Base-by-base conservation (phyloP, 2,329 filamentous ascomycete genomes). In the Aphanocladium album region DNA sequence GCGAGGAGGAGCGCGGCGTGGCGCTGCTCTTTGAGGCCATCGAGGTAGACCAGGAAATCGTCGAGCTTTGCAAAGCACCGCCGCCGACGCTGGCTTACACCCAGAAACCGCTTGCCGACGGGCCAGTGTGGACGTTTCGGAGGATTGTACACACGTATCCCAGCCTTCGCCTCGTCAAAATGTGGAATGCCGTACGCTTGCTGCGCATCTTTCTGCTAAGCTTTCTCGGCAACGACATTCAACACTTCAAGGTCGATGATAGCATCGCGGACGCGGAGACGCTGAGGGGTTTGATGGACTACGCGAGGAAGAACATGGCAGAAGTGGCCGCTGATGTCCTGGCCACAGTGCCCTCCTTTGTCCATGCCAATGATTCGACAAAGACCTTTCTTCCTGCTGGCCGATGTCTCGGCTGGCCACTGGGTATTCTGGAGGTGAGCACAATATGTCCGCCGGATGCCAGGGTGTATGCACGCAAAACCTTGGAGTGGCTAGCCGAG, bases 101-200 rank as follows among this genome's bases (percentile, higher is more conserved):
- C 5, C 45, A 33, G 2, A 33, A 58, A 33, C 45, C 49, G 27
- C 30, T 39, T 4, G 25, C 16, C 9, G 16, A 30, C 5, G 57
- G 51, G 14, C 50, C 61, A 2, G 59, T 51, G 4, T 65, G 66
- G 64, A 62, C 64, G 2, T 68, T 65, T 46, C 55, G 51, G 16
- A 45, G 56, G 2, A 59, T 61, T 17, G 63, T 66, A 5, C 63
- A 67, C 19, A 59, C 47, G 3, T 70, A 70, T 37, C 63, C 66
- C 6, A 64, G 30, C 3, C 55, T 62, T 5, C 61, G 62, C n/a
- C 51, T 65, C 12, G 62, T 65, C 11, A 68, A 68, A 33, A 55
- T 67, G n/a, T 69, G 66, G 68, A 70, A 67, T 46, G 64, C 68
- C 0, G 35, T 69, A 9, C 67, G 68, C 6, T 64, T 69, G 53